Conservation (phyloP, 2,329 filamentous ascomycete species). For the Alternaria ventricosa region DNA sequence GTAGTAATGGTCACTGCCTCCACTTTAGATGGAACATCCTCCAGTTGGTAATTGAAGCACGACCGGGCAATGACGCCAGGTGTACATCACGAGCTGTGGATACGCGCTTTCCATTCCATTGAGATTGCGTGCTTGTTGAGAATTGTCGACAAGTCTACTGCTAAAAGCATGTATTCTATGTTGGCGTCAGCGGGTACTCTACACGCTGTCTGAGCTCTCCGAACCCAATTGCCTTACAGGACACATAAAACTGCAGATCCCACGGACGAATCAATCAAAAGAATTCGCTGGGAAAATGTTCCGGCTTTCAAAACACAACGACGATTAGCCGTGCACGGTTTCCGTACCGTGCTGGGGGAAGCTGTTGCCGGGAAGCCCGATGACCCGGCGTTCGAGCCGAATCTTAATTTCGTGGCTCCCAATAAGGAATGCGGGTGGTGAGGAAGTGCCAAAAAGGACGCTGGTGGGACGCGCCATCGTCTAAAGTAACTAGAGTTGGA, state of each 20-base stretch:
- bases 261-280: neutral
- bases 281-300: neutral
- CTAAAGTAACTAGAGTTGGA: neutral
- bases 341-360: neutral
- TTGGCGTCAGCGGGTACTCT: neutral
- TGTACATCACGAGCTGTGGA: neutral
- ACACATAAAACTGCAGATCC: neutral
- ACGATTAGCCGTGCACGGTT: neutral
- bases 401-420: neutral
- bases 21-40: neutral
- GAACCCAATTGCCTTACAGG: neutral
- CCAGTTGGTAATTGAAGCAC: neutral
- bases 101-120: neutral
- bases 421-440: slow-evolving; percentile 2
- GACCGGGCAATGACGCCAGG: neutral
- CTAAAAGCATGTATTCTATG: neutral
- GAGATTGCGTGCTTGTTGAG: neutral
- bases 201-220: neutral
- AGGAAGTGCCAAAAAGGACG: neutral
- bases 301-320: neutral
- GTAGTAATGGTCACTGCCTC: neutral
- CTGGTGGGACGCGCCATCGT: neutral
- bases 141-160: neutral
- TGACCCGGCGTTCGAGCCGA: neutral
- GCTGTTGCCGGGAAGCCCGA: neutral